Base-by-base conservation (phyloP, 225 moss, liverwort and hornwort species). In the Sphagnum tenellum region DNA sequence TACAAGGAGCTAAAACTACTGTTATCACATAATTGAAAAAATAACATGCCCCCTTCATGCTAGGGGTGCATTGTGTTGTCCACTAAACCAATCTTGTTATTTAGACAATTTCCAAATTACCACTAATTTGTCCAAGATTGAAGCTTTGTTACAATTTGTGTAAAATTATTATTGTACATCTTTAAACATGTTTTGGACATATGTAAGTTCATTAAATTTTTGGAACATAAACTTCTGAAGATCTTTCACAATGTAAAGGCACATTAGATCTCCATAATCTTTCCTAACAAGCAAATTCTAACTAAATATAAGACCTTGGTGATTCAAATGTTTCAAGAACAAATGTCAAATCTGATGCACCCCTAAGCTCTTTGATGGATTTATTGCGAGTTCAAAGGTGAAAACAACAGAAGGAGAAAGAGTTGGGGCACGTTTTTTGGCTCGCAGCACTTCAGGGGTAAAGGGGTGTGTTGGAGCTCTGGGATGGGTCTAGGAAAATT, bases 31-130 rank as follows among this genome's bases (percentile, higher is more conserved):
- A 45, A 8, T 3, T 62, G 44, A 47, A 5, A 46, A 0, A 62
- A 2, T 8, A 46, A 3, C 62, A 62, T 62, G 62, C 62, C 3
- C 62, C 62, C 4, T 62, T 46, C 62, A 62, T 62, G 48, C 9
- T 62, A 11, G 47, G 62, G 13, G 47, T 62, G 3, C 62, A 62
- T 11, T 62, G 62, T 47, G 13, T 62, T 8, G 62, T 48, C 9
- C 47, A 62, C 62, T 47, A 0, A 48, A 62, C 62, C 11, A 62
- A 62, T 48, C 62, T 62, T 48, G 47, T 47, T 45, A 48, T 62
- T 9, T 48, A 62, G 49, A 62, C 62, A 3, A 1, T 62, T 3
- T 46, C 45, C 0, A n/a, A 62, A 0, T 9, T 62, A 29, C 29
- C 29, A 29, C 29, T 8, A 48, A 45, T 9, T 46, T 62, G 62